Percentiles rank a stretch among this genome's conserved stretches.
Evolutionary conservation across 2,329 filamentous ascomycete species (phyloP).

Genomic region (Trichoderma asperellum): DNA sequence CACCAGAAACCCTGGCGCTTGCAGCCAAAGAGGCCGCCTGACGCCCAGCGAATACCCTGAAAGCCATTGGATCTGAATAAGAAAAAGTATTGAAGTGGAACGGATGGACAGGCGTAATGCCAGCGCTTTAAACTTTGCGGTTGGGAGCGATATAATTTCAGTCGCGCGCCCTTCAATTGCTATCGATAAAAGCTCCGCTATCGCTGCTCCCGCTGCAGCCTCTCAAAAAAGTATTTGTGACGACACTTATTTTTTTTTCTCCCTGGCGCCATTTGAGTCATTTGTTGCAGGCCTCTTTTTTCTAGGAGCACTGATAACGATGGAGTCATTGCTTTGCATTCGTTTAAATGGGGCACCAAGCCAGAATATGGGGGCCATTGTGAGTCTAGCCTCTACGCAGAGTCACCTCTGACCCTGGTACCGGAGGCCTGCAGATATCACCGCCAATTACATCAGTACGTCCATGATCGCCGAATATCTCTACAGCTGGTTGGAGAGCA

Average conservation of each 20-base stretch:
- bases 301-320: background rate
- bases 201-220: conserved; percentile 7
- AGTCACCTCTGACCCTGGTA: conserved; percentile 1
- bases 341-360: background rate
- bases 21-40: conserved; percentile 41
- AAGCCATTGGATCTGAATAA: conserved; percentile 42
- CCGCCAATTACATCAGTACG: background rate
- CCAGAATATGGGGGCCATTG: background rate
- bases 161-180: background rate
- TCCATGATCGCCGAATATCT: background rate
- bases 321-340: background rate
- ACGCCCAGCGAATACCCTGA: conserved; percentile 46
- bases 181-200: conserved; percentile 32
- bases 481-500: background rate
- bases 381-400: background rate
- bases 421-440: background rate
- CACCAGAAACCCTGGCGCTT: conserved; percentile 33
- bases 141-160: conserved; percentile 25
- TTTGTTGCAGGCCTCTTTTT: background rate
- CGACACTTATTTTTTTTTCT: background rate
- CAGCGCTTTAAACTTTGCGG: background rate
- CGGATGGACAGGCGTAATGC: too few species aligned
- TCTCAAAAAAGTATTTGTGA: background rate
- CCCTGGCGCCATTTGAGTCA: conserved; percentile 1
- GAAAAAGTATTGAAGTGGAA: too few species aligned